phyloP scores from a whole-genome alignment of 2,329 filamentous ascomycete species.

The Sordariomycetes sp. region DNA sequence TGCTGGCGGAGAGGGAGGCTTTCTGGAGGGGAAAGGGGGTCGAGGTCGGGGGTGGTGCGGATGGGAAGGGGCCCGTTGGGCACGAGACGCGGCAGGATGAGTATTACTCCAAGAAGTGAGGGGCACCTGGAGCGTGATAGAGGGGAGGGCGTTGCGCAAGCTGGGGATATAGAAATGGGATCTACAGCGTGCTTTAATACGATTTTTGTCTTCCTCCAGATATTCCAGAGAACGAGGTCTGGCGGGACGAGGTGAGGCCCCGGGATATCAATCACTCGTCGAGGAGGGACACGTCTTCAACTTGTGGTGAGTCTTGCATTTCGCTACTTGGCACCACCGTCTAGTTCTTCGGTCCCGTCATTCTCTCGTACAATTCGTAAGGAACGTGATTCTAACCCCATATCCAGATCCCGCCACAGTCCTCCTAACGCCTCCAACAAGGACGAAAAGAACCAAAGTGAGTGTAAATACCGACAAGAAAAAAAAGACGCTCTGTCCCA shows the following conservation, averaged over 20 bases:
- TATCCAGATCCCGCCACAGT: background rate
- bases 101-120: constrained; percentile 20
- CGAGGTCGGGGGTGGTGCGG: background rate
- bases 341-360: background rate
- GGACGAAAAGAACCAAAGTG: background rate
- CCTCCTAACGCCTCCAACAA: background rate
- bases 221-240: too few species aligned
- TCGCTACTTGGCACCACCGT: background rate
- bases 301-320: too few species aligned
- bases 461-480: background rate
- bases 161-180: background rate
- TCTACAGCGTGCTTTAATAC: too few species aligned
- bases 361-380: background rate
- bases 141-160: background rate
- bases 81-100: constrained; percentile 29
- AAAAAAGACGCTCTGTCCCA: background rate
- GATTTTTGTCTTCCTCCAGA: too few species aligned
- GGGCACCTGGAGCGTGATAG: background rate
- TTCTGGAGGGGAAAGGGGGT: constrained; percentile 47
- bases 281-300: too few species aligned
- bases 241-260: too few species aligned
- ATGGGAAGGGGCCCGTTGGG: constrained; percentile 18
- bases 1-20: constrained; percentile 61
- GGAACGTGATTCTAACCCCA: background rate
- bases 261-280: too few species aligned